A percentile compares a stretch with the other conserved stretches of the same genome.
Evolutionary conservation across 192 early-diverging fungal species (phyloP).

Genomic region (Coemansia sp.): DNA sequence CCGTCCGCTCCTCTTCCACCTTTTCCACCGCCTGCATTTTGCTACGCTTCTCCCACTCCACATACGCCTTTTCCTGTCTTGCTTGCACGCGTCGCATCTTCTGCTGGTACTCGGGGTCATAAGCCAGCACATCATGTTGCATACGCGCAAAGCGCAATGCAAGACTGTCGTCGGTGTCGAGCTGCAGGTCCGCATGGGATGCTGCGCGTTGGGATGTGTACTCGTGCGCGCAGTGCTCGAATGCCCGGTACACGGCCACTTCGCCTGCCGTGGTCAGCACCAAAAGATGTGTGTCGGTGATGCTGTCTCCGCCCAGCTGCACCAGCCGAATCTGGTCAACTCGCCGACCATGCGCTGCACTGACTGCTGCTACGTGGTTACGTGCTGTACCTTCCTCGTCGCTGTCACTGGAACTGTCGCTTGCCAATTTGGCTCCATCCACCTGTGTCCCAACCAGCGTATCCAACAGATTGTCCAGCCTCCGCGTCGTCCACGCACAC

Average conservation of each 20-base stretch:
- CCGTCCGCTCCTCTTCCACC: conserved; percentile 9
- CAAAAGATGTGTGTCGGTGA: conserved; percentile 24
- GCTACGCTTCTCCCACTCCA: conserved; percentile 21
- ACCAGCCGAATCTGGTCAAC: conserved; percentile 39
- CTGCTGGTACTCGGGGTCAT: conserved; percentile 46
- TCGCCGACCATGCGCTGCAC: not conserved
- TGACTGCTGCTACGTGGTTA: not conserved
- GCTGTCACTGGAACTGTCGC: conserved; percentile 6
- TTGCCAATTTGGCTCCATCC: not conserved
- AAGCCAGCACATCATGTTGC: conserved; percentile 41
- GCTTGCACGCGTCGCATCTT: conserved; percentile 23
- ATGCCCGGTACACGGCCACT: conserved; percentile 45
- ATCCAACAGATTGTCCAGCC: conserved; percentile 34
- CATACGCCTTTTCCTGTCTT: conserved; percentile 24
- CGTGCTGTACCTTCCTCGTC: conserved; percentile 6
- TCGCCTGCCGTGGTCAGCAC: conserved; percentile 32
- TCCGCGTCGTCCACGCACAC: conserved; percentile 28
- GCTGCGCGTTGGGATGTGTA: conserved; percentile 7
- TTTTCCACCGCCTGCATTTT: conserved; percentile 13
- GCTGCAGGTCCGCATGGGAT: no score
- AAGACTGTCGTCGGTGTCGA: conserved; percentile 14
- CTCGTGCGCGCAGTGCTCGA: conserved; percentile 27
- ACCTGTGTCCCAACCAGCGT: conserved; percentile 10
- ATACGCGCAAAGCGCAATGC: conserved; percentile 34
- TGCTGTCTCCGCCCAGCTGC: conserved; percentile 34